Conservation (phyloP, 805 yeast genomes). For the Schizosaccharomyces cryophilus region DNA sequence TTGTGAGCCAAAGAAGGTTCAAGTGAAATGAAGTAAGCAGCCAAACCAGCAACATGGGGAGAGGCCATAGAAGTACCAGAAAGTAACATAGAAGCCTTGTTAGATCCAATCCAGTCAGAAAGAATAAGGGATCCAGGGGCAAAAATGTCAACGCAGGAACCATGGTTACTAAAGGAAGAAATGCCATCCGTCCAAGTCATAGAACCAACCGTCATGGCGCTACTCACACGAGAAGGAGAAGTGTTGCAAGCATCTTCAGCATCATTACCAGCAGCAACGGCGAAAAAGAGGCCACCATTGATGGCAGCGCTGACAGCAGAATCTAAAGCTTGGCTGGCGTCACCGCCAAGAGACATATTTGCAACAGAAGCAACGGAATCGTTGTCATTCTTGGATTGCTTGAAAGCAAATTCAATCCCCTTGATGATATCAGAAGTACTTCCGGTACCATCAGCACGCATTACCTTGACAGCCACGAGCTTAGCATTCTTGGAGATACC, state of each 20-base stretch:
- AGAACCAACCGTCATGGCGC: conserved; percentile 83
- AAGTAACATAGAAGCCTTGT: conserved; percentile 25
- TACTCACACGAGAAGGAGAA: conserved; percentile 37
- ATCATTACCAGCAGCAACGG: conserved; percentile 42
- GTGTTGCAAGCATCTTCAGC: conserved; percentile 33
- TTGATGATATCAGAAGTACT: conserved; percentile 35
- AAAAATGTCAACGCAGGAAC: conserved; percentile 84
- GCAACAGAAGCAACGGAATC: conserved; percentile 28
- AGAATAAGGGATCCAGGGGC: conserved; percentile 66
- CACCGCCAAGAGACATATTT: conserved; percentile 40
- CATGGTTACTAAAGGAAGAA: conserved; percentile 89
- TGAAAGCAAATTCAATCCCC: conserved; percentile 37
- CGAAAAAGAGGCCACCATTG: conserved; percentile 30
- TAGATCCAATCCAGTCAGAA: conserved; percentile 31
- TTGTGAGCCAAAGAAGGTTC: neutral
- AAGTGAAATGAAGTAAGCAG: conserved; percentile 21
- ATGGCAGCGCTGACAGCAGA: conserved; percentile 35
- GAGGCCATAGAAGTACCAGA: conserved; percentile 45
- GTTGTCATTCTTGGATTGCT: conserved; percentile 15
- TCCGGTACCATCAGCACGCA: conserved; percentile 35
- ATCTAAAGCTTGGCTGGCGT: conserved; percentile 30
- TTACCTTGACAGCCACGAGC: conserved; percentile 35
- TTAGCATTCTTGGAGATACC: conserved; percentile 39
- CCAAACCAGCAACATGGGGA: conserved; percentile 32
- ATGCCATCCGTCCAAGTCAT: conserved; percentile 68